Evolutionary conservation across 2,329 filamentous ascomycete species (phyloP).

Genomic region (Sphaerulina populicola): DNA sequence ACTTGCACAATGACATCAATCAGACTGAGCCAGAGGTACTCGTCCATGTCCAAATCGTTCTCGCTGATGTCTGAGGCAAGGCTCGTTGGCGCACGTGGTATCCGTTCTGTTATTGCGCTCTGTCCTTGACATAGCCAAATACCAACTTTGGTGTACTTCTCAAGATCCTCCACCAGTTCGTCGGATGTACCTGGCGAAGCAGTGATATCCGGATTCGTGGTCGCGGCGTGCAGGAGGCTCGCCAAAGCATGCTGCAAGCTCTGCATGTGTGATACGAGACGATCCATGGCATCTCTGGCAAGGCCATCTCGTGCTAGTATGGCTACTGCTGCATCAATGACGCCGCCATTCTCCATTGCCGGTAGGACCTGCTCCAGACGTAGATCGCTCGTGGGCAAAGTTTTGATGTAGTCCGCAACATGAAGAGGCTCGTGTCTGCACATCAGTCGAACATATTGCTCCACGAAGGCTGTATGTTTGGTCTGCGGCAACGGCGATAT

Average conservation of each 20-base stretch:
- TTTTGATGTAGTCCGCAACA: conserved; percentile 75
- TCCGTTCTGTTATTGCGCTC: conserved; percentile 48
- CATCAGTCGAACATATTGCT: conserved; percentile 84
- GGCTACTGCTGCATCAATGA: conserved; percentile 86
- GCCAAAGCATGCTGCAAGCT: conserved; percentile 71
- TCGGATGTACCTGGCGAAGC: conserved; percentile 59
- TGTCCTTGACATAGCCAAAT: conserved; percentile 93
- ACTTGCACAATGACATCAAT: conserved; percentile 54
- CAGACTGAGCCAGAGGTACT: conserved; percentile 58
- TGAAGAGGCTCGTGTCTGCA: conserved; percentile 74
- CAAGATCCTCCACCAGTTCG: conserved; percentile 66
- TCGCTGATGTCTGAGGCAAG: conserved; percentile 43
- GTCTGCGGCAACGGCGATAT: conserved; percentile 31
- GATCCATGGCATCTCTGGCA: conserved; percentile 70
- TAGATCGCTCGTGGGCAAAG: conserved; percentile 68
- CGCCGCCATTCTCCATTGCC: conserved; percentile 78
- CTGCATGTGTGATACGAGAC: conserved; percentile 70
- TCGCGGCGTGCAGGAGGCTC: conserved; percentile 58
- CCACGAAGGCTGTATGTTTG: conserved; percentile 53
- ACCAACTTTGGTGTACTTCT: conserved; percentile 86
- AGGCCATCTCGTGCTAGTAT: conserved; percentile 84
- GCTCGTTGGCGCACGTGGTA: conserved; percentile 31
- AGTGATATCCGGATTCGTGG: conserved; percentile 48
- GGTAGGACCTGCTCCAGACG: conserved; percentile 73
- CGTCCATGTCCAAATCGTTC: conserved; percentile 52